phyloP scores from a whole-genome alignment of 1,284 basidiomycete species.

The Wolfiporia cocos region DNA sequence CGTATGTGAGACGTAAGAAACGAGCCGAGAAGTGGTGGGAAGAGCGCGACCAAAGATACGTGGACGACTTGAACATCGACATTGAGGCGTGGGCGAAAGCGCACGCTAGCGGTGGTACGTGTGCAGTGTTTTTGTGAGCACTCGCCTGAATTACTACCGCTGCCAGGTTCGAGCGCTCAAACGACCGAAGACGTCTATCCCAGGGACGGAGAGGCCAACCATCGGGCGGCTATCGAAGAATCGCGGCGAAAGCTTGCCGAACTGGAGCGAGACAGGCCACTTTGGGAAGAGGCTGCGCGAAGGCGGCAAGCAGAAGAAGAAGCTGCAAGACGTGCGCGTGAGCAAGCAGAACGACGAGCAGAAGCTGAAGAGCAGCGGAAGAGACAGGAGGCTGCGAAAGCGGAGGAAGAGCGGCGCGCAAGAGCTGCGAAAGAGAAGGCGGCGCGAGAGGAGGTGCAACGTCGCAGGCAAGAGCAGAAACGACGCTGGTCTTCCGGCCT shows the following conservation, averaged over 20 bases:
- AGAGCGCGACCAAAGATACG: no score
- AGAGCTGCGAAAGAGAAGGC: slow-evolving; percentile 20
- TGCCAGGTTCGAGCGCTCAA: no score
- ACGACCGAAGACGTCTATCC: no score
- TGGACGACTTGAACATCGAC: no score
- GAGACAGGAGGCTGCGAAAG: slow-evolving; percentile 21
- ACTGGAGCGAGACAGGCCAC: slow-evolving; percentile 55
- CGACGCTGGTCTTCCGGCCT: slow-evolving; percentile 46
- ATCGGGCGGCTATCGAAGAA: slow-evolving; percentile 47
- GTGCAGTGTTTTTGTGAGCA: no score
- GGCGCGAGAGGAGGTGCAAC: slow-evolving; percentile 28
- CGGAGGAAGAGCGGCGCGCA: slow-evolving; percentile 24
- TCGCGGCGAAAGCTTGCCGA: slow-evolving; percentile 64
- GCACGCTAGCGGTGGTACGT: no score
- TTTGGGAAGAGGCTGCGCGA: slow-evolving; percentile 52
- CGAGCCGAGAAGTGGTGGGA: no score
- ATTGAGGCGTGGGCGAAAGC: no score
- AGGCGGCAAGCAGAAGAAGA: slow-evolving; percentile 40
- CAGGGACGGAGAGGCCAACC: slow-evolving; percentile 33
- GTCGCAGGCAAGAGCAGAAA: slow-evolving; percentile 30
- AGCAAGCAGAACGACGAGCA: slow-evolving; percentile 31
- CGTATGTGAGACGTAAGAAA: no score
- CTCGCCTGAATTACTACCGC: no score
- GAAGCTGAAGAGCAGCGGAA: slow-evolving; percentile 23
- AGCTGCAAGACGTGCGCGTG: slow-evolving; percentile 28